Conservation (phyloP, 805 yeast genomes). For the Yarrowia yakushimensis region DNA sequence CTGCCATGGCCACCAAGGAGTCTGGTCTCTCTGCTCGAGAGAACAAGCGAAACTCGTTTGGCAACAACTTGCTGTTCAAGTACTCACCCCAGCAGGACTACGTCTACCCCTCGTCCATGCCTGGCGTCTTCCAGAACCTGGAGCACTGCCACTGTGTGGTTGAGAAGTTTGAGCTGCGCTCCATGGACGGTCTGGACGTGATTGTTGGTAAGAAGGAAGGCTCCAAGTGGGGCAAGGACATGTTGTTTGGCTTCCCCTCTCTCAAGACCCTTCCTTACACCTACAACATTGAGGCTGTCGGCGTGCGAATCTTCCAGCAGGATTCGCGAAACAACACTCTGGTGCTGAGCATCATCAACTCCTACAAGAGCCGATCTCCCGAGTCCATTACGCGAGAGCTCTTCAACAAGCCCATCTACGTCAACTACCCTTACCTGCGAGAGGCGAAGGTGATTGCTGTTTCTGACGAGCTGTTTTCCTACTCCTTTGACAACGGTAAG, state of each 20-base stretch:
- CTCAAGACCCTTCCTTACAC: constrained; percentile 65
- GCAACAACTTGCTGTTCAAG: constrained; percentile 61
- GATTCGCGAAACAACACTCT: constrained; percentile 82
- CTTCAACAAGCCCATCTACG: constrained; percentile 60
- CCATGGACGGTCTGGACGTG: constrained; percentile 41
- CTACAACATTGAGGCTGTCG: constrained; percentile 47
- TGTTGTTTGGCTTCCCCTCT: constrained; percentile 88
- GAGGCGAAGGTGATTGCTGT: constrained; percentile 72
- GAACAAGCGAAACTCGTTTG: constrained; percentile 66
- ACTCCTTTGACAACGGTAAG: constrained; percentile 36
- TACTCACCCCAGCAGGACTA: constrained; percentile 73
- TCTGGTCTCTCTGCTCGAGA: constrained; percentile 65
- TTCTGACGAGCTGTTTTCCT: constrained; percentile 51
- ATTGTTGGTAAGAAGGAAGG: constrained; percentile 56
- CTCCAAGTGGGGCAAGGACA: constrained; percentile 64
- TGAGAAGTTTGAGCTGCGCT: constrained; percentile 50
- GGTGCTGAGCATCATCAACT: constrained; percentile 58
- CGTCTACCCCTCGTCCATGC: constrained; percentile 69
- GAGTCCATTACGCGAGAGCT: constrained; percentile 65
- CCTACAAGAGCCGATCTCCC: constrained; percentile 41
- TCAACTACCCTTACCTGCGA: constrained; percentile 86
- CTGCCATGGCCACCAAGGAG: constrained; percentile 68
- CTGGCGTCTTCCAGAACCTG: constrained; percentile 71
- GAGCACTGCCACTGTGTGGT: constrained; percentile 78
- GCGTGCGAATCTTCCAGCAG: constrained; percentile 74